phyloP scores from a whole-genome alignment of 2,329 filamentous ascomycete genomes.

The Alternaria brassicicola region DNA sequence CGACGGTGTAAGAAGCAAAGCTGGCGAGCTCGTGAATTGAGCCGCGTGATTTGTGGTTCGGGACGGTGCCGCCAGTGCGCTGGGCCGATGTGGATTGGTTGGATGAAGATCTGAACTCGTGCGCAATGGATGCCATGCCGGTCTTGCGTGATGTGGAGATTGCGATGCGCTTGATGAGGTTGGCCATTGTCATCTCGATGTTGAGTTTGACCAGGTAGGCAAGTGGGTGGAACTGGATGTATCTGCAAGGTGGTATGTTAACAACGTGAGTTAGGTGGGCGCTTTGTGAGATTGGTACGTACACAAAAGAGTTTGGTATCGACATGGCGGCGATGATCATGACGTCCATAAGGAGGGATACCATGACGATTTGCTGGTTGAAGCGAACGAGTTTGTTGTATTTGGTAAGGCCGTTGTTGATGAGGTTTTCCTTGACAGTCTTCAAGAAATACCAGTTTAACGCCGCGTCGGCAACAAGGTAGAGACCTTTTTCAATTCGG shows the following conservation, averaged over 20 bases:
- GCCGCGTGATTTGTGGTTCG: slow-evolving; percentile 8
- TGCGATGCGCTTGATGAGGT: slow-evolving; percentile 53
- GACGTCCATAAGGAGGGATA: slow-evolving; percentile 60
- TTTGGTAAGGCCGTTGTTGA: slow-evolving; percentile 58
- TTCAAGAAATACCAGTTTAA: slow-evolving; percentile 51
- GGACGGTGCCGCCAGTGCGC: slow-evolving; percentile 5
- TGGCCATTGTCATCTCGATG: slow-evolving; percentile 61
- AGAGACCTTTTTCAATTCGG: slow-evolving; percentile 47
- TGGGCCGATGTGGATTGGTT: slow-evolving; percentile 28
- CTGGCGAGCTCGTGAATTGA: slow-evolving; percentile 37
- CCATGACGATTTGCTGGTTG: slow-evolving; percentile 57
- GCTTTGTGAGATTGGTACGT: slow-evolving; percentile 11
- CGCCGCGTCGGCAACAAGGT: slow-evolving; percentile 44
- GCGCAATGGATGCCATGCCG: slow-evolving; percentile 33
- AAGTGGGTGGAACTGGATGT: slow-evolving; percentile 59
- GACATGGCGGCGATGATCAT: slow-evolving; percentile 57
- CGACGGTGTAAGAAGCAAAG: slow-evolving; percentile 27
- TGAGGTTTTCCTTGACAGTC: slow-evolving; percentile 55
- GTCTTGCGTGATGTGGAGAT: slow-evolving; percentile 38
- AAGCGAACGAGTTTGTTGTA: slow-evolving; percentile 59
- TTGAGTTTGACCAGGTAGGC: slow-evolving; percentile 58
- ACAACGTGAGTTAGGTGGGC: not conserved
- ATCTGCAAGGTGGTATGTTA: slow-evolving; percentile 34
- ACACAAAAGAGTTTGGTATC: slow-evolving; percentile 55
- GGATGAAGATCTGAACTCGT: slow-evolving; percentile 41